Evolutionary conservation across 352 stramenopile species (phyloP), one percentile per base, ranked within the genome.

Genomic region (Phytopythium ostracodes): DNA sequence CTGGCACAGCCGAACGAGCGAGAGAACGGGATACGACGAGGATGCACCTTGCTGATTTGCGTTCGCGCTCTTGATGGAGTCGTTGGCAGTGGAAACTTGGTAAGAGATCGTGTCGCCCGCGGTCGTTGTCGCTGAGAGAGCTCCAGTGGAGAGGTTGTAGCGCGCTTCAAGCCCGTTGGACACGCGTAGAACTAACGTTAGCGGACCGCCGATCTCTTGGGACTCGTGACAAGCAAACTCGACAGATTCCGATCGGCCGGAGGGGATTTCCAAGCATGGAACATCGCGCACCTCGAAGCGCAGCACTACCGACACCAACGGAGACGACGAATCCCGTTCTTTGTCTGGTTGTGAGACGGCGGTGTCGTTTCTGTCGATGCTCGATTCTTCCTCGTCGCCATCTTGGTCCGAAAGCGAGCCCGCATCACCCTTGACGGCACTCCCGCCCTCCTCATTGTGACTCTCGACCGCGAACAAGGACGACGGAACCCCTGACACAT

Each of bases 201-300:
- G 77, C 38, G 80, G 61, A 22, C 65, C 62, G 0, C 73, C 73
- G 9, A 84, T 59, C 59, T 84, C 75, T 27, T 40, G 58, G 25
- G 68, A 59, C 52, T 87, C 80, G 65, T 73, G 79, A 54, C 78
- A 88, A 15, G 71, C 71, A 69, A 77, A 87, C 44, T 70, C 56
- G 24, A 83, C 69, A 6, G 71, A 59, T 11, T 36, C 38, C 8
- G 49, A 65, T 15, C 24, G 9, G 27, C 60, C 56, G 9, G 53
- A 43, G n/a, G 25, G 58, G 46, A 88, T 63, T 2, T 62, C 75
- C n/a, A 88, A 66, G 33, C 68, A 78, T 8, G 69, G 64, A 5
- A 84, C n/a, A 51, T 86, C 63, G 42, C 65, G 29, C 17, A 86
- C 38, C 38, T 87, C 67, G 14, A 90, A 47, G 56, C 70, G 68